Conservation (phyloP, 176 grass and related monocot genomes). For the Lolium perenne region DNA sequence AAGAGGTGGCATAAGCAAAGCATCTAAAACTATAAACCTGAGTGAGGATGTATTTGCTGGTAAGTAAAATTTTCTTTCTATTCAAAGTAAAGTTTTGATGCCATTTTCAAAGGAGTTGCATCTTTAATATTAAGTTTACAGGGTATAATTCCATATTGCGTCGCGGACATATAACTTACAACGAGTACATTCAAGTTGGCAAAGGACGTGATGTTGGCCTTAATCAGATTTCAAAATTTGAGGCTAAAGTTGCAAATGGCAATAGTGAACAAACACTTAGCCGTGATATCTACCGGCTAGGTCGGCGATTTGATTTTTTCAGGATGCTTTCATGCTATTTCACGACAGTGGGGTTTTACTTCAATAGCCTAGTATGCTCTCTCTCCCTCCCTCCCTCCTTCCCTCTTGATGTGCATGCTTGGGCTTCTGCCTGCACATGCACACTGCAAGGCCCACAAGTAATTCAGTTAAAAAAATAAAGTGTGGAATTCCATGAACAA, state of each 20-base stretch:
- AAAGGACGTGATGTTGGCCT: constrained; percentile 98
- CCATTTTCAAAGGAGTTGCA: constrained; percentile 30
- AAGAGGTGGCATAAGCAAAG: constrained; percentile 96
- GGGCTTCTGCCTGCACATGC: neutral
- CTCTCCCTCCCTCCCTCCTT: neutral
- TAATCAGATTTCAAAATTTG: constrained; percentile 98
- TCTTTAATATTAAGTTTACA: constrained; percentile 48
- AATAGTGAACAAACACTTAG: constrained; percentile 95
- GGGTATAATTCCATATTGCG: constrained; percentile 95
- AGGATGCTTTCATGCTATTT: constrained; percentile 99
- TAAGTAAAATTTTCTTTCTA: constrained; percentile 42
- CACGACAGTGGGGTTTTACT: constrained; percentile 95
- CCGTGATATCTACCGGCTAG: constrained; percentile 91
- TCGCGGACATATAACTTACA: constrained; percentile 84
- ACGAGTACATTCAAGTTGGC: constrained; percentile 94
- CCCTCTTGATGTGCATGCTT: neutral
- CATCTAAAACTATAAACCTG: constrained; percentile 97
- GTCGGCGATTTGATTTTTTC: constrained; percentile 80
- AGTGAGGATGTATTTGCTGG: constrained; percentile 97
- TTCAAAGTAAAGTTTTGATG: neutral
- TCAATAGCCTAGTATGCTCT: constrained; percentile 88
- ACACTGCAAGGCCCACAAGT: neutral
- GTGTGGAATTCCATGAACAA: neutral
- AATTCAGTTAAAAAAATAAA: constrained; percentile 5
- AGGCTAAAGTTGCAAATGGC: constrained; percentile 97